phyloP scores from a whole-genome alignment of 345 rosid genomes.

The Bruguiera sexangula region DNA sequence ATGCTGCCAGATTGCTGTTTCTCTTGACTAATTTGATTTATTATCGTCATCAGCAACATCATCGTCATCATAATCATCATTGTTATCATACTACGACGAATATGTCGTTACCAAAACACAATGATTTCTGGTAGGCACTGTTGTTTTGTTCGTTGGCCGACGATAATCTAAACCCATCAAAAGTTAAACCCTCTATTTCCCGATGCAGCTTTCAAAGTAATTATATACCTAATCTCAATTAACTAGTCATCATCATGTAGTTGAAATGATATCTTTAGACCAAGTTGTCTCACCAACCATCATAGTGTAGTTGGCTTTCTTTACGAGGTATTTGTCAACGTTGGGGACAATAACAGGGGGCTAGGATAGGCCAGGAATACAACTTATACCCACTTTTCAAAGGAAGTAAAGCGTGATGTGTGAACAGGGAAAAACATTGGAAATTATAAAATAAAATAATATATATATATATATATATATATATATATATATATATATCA shows the following conservation, averaged over 20 bases:
- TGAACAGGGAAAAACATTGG: constrained; percentile 22
- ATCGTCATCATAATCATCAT: constrained; percentile 16
- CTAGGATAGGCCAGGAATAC: too few relatives aligned
- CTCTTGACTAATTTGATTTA: neutral
- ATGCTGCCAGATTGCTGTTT: constrained; percentile 15
- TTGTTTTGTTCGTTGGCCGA: constrained; percentile 17
- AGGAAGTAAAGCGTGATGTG: constrained; percentile 13
- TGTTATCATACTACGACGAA: constrained; percentile 16
- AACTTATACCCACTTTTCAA: neutral
- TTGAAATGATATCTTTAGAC: constrained; percentile 9
- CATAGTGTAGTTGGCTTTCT: neutral
- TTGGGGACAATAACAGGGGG: neutral
- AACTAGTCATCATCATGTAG: neutral
- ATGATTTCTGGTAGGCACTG: constrained; percentile 12
- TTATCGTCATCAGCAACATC: constrained; percentile 8
- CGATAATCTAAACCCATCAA: constrained; percentile 11
- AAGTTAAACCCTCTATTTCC: too few relatives aligned
- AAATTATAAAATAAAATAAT: constrained; percentile 3
- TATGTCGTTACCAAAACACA: constrained; percentile 32
- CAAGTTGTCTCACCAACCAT: constrained; percentile 28
- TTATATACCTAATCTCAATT: neutral
- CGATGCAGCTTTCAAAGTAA: constrained; percentile 11
- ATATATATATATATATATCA: too few relatives aligned
- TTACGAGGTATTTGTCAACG: neutral
- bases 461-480: too few relatives aligned